Percentiles rank a stretch among this genome's conserved stretches.
These are phyloP conservation scores for Peniophora sp. DNA, from an alignment of 1,284 basidiomycete genomes.

Conservation along the genomic window DNA sequence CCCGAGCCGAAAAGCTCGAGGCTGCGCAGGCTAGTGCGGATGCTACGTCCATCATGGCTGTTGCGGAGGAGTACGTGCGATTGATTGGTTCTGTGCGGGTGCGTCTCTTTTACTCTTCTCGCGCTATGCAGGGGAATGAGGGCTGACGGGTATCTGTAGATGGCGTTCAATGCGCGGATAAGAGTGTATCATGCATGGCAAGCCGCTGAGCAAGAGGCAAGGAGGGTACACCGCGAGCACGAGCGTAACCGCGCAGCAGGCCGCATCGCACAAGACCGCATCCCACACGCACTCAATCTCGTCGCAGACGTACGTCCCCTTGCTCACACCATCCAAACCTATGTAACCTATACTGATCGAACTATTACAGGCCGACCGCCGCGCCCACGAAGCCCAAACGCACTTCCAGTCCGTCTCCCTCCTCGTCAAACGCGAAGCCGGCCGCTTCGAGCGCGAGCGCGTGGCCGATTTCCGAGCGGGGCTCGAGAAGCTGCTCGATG, in stretches of 20 bases:
- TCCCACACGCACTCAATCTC: constrained; percentile 62
- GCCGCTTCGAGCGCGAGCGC: constrained; percentile 90
- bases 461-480: constrained; percentile 82
- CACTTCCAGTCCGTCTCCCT: constrained; percentile 87
- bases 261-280: constrained; percentile 54
- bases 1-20: constrained; percentile 63
- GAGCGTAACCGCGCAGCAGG: constrained; percentile 78
- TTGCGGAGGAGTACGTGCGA: constrained; percentile 89
- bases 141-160: constrained; percentile 28
- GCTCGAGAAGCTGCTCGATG: constrained; percentile 72
- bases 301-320: constrained; percentile 62
- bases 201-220: constrained; percentile 67
- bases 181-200: constrained; percentile 81
- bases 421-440: constrained; percentile 85
- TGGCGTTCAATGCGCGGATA: constrained; percentile 82
- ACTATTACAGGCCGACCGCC: constrained; percentile 65
- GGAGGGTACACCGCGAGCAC: constrained; percentile 65
- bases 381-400: constrained; percentile 70
- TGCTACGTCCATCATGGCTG: constrained; percentile 69
- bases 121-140: constrained; percentile 2
- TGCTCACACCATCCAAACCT: too few relatives aligned
- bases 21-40: constrained; percentile 73
- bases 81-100: constrained; percentile 87
- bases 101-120: constrained; percentile 23
- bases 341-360: constrained; percentile 2